These are phyloP conservation scores for Claviceps fusiformis DNA, from an alignment of 2,329 filamentous ascomycete genomes.

Conservation along the genomic window DNA sequence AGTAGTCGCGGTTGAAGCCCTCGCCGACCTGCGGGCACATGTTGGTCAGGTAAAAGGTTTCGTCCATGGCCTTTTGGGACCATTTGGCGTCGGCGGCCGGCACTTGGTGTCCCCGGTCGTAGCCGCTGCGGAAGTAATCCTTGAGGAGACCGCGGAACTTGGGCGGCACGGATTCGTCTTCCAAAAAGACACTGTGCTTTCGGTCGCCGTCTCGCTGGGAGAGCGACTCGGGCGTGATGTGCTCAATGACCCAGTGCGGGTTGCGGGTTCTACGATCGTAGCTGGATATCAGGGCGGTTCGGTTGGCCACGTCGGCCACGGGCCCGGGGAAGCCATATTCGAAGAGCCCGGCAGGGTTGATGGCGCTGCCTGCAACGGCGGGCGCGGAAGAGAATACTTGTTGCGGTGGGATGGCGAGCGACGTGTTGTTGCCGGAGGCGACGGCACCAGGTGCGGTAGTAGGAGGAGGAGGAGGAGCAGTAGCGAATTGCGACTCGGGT, in stretches of 20 bases:
- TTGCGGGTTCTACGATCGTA: slow-evolving; percentile 88
- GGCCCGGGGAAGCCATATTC: slow-evolving; percentile 90
- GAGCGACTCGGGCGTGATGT: slow-evolving; percentile 84
- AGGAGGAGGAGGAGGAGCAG: slow-evolving; percentile 7
- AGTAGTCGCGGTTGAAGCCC: slow-evolving; percentile 98
- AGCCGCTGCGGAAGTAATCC: slow-evolving; percentile 91
- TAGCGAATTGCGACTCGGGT: slow-evolving; percentile 4
- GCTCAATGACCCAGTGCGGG: slow-evolving; percentile 88
- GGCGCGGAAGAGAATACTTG: slow-evolving; percentile 32
- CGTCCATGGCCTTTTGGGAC: slow-evolving; percentile 88
- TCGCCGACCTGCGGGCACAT: slow-evolving; percentile 98
- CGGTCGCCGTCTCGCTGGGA: slow-evolving; percentile 64
- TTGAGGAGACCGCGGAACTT: slow-evolving; percentile 81
- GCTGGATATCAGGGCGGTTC: slow-evolving; percentile 66
- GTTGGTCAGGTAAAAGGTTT: slow-evolving; percentile 84
- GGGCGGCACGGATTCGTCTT: slow-evolving; percentile 67
- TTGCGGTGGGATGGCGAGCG: slow-evolving; percentile 40
- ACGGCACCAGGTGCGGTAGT: slow-evolving; percentile 14
- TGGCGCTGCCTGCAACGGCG: slow-evolving; percentile 29
- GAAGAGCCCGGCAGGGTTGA: slow-evolving; percentile 65
- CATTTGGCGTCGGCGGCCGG: slow-evolving; percentile 94
- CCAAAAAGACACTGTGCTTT: slow-evolving; percentile 67
- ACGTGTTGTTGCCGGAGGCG: slow-evolving; percentile 9
- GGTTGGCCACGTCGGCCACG: slow-evolving; percentile 64
- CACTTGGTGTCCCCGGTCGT: slow-evolving; percentile 93